A percentile compares a stretch with the other conserved stretches of the same genome.
phyloP scores from a whole-genome alignment of 2,329 filamentous ascomycete genomes.

The Ilyonectria sp. region DNA sequence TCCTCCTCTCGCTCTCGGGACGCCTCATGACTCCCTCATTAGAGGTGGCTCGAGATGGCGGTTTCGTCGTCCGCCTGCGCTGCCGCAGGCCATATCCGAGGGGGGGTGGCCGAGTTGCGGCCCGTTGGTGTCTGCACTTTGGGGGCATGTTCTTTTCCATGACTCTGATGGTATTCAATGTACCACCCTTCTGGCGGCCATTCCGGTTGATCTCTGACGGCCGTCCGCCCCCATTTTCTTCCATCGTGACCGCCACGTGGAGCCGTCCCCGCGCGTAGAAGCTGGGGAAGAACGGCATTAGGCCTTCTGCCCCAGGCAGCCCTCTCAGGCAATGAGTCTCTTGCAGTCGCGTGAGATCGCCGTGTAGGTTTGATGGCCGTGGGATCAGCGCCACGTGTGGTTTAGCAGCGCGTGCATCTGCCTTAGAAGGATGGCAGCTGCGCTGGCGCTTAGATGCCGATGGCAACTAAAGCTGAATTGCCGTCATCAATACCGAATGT shows the following conservation, averaged over 20 bases:
- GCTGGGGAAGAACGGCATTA: conserved; percentile 17
- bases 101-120: not conserved
- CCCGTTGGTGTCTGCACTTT: conserved; percentile 6
- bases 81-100: conserved; percentile 7
- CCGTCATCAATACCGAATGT: not conserved
- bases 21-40: not conserved
- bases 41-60: not conserved
- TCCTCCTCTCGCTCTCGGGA: conserved; percentile 1
- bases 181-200: conserved; percentile 24
- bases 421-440: conserved; percentile 5
- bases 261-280: conserved; percentile 8
- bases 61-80: conserved; percentile 16
- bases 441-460: not conserved
- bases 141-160: conserved; percentile 34
- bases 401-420: not conserved
- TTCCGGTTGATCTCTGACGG: not conserved
- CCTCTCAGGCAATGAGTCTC: conserved; percentile 4
- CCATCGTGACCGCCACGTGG: conserved; percentile 23
- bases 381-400: conserved; percentile 22
- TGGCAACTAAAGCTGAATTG: not conserved
- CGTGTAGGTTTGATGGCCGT: conserved; percentile 13
- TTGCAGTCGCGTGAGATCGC: not conserved
- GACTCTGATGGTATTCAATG: conserved; percentile 36
- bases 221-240: not conserved
- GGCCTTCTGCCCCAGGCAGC: conserved; percentile 5